Conservation (phyloP, 768 basidiomycete species). For the Macrocybe gigantea region DNA sequence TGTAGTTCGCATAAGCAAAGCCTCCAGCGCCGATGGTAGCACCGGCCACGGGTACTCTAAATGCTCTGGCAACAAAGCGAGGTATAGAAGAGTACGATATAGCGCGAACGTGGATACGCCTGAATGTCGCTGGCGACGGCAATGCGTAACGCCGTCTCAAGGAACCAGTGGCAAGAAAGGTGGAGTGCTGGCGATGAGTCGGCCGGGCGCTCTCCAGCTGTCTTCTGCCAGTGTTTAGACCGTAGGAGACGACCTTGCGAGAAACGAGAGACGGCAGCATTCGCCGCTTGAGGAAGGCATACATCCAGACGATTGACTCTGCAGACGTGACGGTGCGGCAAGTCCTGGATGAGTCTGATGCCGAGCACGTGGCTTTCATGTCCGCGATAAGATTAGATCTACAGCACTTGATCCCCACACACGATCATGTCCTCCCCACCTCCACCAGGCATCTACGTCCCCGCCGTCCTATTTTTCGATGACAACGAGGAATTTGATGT, state of each 20-base stretch:
- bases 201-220: conserved; percentile 29
- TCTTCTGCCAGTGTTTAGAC: conserved; percentile 38
- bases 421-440: conserved; percentile 33
- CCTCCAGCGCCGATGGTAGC: conserved; percentile 88
- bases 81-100: conserved; percentile 88
- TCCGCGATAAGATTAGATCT: conserved; percentile 15
- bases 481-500: conserved; percentile 68
- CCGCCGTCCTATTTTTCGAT: conserved; percentile 71
- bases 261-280: conserved; percentile 10
- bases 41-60: conserved; percentile 83
- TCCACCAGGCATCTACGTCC: conserved; percentile 70
- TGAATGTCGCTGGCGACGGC: conserved; percentile 35
- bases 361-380: conserved; percentile 7
- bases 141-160: conserved; percentile 44
- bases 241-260: conserved; percentile 50
- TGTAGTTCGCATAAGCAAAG: conserved; percentile 93
- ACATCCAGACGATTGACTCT: not conserved
- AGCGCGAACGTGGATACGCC: conserved; percentile 68
- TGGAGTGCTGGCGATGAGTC: conserved; percentile 52
- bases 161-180: conserved; percentile 48
- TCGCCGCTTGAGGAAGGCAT: conserved; percentile 2
- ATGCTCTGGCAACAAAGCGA: conserved; percentile 81
- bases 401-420: not conserved
- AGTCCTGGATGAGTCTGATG: conserved; percentile 1
- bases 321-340: not conserved